A percentile compares a stretch with the other conserved stretches of the same genome.
Evolutionary conservation across 305 asterid species (phyloP).

Genomic region (Fraxinus albicans): DNA sequence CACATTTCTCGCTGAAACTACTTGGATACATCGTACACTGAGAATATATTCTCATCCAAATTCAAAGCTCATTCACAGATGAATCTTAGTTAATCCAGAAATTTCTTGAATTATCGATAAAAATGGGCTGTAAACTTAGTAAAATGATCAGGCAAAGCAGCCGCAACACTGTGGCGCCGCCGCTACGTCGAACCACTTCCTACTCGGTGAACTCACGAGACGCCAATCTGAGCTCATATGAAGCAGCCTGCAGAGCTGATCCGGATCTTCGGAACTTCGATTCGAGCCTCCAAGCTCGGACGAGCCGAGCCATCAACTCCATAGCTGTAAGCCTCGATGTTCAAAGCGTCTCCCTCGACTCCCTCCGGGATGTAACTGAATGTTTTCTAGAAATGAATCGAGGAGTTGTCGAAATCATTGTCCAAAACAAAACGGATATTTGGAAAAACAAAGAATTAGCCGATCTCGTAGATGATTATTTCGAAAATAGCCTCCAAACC

Average conservation of each 20-base stretch:
- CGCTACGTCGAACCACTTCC: slow-evolving; percentile 28
- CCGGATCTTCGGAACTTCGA: slow-evolving; percentile 69
- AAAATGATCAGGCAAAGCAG: slow-evolving; percentile 22
- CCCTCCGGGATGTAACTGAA: slow-evolving; percentile 69
- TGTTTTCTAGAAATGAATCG: slow-evolving; percentile 72
- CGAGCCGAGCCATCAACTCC: slow-evolving; percentile 73
- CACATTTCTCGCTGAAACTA: background rate
- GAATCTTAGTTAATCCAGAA: background rate
- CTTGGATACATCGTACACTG: background rate
- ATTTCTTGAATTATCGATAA: background rate
- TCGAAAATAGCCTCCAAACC: slow-evolving; percentile 66
- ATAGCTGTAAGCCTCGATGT: slow-evolving; percentile 63
- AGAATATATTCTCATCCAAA: background rate
- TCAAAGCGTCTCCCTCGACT: slow-evolving; percentile 66
- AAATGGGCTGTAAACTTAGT: slow-evolving; percentile 60
- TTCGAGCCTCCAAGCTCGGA: slow-evolving; percentile 54
- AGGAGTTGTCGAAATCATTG: slow-evolving; percentile 61
- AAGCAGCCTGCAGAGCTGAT: slow-evolving; percentile 80
- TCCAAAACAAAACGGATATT: slow-evolving; percentile 57
- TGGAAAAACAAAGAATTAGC: slow-evolving; percentile 69
- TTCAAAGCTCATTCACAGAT: background rate
- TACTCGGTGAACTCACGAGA: slow-evolving; percentile 9
- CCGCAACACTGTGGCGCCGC: background rate
- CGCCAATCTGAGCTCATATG: slow-evolving; percentile 61
- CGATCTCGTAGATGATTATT: slow-evolving; percentile 81